Conservation (phyloP, 305 asterid species). For the Euphrasia arctica region DNA sequence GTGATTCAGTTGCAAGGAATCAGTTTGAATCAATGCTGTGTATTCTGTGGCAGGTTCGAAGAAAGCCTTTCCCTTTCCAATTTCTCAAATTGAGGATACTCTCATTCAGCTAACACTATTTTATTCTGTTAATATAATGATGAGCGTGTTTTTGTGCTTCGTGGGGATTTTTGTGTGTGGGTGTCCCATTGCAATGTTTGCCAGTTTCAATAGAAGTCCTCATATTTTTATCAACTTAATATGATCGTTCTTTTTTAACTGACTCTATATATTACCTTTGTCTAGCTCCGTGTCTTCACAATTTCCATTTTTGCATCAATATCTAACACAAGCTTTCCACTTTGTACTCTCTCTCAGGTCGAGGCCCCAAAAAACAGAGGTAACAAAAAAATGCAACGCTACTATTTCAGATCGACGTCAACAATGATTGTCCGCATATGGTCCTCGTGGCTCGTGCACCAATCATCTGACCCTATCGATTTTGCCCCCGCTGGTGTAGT, state of each 20-base stretch:
- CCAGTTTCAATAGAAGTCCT: no score
- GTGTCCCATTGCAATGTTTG: neutral
- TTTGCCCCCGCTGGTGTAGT: conserved; percentile 69
- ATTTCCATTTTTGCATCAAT: neutral
- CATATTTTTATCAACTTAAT: no score
- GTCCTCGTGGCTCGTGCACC: conserved; percentile 98
- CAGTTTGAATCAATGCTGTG: conserved; percentile 97
- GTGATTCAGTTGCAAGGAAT: conserved; percentile 96
- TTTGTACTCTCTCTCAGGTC: conserved; percentile 40
- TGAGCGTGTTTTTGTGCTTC: neutral
- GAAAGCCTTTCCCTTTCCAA: conserved; percentile 18
- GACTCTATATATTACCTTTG: neutral
- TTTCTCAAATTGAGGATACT: conserved; percentile 10
- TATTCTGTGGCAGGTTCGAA: conserved; percentile 87
- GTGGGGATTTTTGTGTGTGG: neutral
- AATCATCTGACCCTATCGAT: conserved; percentile 58
- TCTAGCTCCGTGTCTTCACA: neutral
- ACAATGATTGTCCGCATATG: conserved; percentile 86
- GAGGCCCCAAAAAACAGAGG: conserved; percentile 86
- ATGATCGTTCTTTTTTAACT: no score
- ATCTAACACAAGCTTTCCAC: neutral
- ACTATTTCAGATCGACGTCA: conserved; percentile 76
- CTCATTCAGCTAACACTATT: neutral
- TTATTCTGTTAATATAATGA: neutral
- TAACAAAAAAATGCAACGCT: conserved; percentile 74